Base-by-base conservation (phyloP, 192 early-diverging fungal species). In the Coemansia sp. region DNA sequence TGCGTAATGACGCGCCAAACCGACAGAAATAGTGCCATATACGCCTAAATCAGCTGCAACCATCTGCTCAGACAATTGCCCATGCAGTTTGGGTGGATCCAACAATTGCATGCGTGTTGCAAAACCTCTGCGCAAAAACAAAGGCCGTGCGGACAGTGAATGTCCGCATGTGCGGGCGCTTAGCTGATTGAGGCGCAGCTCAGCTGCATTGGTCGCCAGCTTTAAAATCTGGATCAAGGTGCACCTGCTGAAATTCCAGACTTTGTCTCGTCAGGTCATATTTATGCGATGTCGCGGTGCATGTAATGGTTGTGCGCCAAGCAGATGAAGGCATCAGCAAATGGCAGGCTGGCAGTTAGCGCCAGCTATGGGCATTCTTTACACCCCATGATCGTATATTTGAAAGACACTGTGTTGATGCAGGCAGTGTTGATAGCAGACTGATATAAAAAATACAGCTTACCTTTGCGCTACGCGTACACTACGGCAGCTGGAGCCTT, bases 171-270 rank as follows among this genome's bases (percentile, higher is more conserved):
- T 46, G 14, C 14, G 39, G 39, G 39, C 27, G 59, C 59, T 61
- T 61, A 61, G 59, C 59, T 61, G 59, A 61, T 61, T 61, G 59
- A 22, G 59, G 59, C 59, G 59, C 22, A 57, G 55, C 55, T 57
- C 39, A 1, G 55, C 25, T 57, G 30, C 24, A 57, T 33, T 64
- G 62, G 22, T 31, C 54, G 27, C 19, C 62, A 29, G 54, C 11
- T 22, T 27, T 36, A 27, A 59, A 60, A 68, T 68, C 66, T 42
- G 51, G 66, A 68, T 68, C 50, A 60, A 51, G 27, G 19, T 21
- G 30, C 7, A 21, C 60, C 27, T 61, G 10, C 33, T 36, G 33
- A 5, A 6, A 36, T 36, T 36, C 33, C 10, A n/a, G 39, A 9
- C 2, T 46, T 46, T 17, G 11, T 17, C 11, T 14, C 17, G 39